Evolutionary conservation across 169 alveolate species (phyloP).

Genomic region (Fabrea salina): DNA sequence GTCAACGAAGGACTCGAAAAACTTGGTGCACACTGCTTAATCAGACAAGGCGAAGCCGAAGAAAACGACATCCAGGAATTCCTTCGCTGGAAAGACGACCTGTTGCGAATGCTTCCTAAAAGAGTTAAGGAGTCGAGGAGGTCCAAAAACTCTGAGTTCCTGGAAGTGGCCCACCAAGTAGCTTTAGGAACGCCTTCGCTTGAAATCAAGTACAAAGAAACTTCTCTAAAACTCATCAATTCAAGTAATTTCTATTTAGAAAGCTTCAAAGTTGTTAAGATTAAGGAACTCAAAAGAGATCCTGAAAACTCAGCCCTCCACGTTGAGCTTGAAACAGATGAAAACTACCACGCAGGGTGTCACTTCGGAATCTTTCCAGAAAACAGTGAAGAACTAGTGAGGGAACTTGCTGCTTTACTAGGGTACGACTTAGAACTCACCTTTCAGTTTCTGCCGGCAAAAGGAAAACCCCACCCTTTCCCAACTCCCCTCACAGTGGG

Average conservation of each 20-base stretch:
- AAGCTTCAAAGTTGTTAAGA: background rate
- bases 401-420: conserved; percentile 26
- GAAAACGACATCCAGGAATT: background rate
- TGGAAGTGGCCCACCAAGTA: conserved; percentile 23
- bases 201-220: background rate
- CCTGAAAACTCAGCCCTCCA: conserved; percentile 28
- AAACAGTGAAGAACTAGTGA: conserved; percentile 32
- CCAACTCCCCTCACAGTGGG: conserved; percentile 30
- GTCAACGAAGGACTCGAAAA: background rate
- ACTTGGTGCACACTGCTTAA: background rate
- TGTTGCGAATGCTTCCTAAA: conserved; percentile 1
- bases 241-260: too few species aligned
- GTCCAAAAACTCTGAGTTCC: background rate
- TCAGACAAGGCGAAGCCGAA: background rate
- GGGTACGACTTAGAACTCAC: conserved; percentile 29
- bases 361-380: conserved; percentile 31
- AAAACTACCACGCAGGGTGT: conserved; percentile 12
- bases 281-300: conserved; percentile 31
- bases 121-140: background rate
- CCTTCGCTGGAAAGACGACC: background rate
- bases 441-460: background rate
- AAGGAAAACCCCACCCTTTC: conserved; percentile 4
- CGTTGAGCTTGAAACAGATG: background rate
- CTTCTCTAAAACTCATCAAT: background rate
- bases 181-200: background rate